Conservation (phyloP, 805 yeast genomes). For the Yarrowia sp. region DNA sequence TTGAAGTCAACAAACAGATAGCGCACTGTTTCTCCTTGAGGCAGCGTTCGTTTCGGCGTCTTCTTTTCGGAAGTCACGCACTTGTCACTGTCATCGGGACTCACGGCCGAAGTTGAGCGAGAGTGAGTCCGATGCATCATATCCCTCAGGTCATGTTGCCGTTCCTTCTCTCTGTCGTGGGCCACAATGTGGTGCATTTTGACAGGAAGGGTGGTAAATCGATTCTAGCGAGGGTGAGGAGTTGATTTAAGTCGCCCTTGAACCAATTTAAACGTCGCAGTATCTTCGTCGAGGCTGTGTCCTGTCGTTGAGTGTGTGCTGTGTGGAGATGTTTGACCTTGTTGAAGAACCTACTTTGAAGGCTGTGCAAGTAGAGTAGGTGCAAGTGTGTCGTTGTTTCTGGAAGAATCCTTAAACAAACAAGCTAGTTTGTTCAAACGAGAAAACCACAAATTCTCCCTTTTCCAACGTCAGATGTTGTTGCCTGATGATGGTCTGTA, state of each 20-base stretch:
- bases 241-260: too few relatives aligned
- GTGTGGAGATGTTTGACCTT: background rate
- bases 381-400: too few relatives aligned
- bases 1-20: conserved; percentile 49
- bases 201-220: background rate
- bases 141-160: conserved; percentile 4
- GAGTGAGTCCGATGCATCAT: conserved; percentile 11
- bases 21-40: conserved; percentile 38
- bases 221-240: background rate
- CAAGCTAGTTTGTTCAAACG: too few relatives aligned
- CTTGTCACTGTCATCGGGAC: conserved; percentile 33
- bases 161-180: conserved; percentile 21
- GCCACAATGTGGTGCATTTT: conserved; percentile 27
- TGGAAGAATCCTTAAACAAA: too few relatives aligned
- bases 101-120: conserved; percentile 9
- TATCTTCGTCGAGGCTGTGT: background rate
- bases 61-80: background rate
- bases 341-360: conserved; percentile 3
- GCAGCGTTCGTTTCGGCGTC: conserved; percentile 1
- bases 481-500: background rate
- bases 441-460: too few relatives aligned
- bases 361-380: background rate
- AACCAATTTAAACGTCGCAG: too few relatives aligned
- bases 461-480: too few relatives aligned
- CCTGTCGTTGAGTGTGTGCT: background rate